Conservation (phyloP, 129 eudicot species). For the Erigeron canadensis region DNA sequence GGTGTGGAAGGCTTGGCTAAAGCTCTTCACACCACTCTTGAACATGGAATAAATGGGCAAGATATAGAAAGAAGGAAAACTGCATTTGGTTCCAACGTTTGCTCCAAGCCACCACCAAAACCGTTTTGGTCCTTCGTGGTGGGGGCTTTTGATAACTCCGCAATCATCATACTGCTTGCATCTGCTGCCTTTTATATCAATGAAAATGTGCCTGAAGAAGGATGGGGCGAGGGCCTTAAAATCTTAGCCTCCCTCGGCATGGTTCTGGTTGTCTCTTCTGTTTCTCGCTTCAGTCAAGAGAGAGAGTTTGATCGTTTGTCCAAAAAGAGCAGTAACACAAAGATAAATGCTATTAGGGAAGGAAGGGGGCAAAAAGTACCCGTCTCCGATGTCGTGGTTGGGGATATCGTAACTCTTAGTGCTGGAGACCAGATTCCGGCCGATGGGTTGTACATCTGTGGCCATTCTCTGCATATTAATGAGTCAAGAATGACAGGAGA, state of each 20-base stretch:
- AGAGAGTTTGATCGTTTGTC: conserved; percentile 67
- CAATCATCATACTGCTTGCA: conserved; percentile 56
- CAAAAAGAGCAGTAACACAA: conserved; percentile 54
- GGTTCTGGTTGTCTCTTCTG: conserved; percentile 56
- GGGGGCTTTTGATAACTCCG: conserved; percentile 67
- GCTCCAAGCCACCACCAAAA: conserved; percentile 41
- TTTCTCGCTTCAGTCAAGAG: conserved; percentile 70
- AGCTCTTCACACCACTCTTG: too few species aligned
- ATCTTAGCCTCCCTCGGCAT: conserved; percentile 68
- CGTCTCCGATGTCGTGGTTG: conserved; percentile 67
- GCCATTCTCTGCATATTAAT: conserved; percentile 70
- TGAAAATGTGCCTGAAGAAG: conserved; percentile 54
- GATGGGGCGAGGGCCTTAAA: conserved; percentile 90
- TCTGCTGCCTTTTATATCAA: conserved; percentile 64
- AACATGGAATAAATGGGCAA: too few species aligned
- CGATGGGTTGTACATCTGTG: conserved; percentile 67
- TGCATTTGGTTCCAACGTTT: too few species aligned
- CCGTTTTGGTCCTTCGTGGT: conserved; percentile 49
- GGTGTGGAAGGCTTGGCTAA: too few species aligned
- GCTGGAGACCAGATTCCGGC: conserved; percentile 84
- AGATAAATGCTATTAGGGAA: conserved; percentile 48
- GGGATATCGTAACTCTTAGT: conserved; percentile 59
- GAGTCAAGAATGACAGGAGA: conserved; percentile 90
- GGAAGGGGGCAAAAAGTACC: conserved; percentile 67
- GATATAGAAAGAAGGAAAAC: too few species aligned